Evolutionary conservation across 805 yeast genomes (phyloP), one percentile per base, ranked within the genome.

Genomic region (Teunomyces aglyptinius): DNA sequence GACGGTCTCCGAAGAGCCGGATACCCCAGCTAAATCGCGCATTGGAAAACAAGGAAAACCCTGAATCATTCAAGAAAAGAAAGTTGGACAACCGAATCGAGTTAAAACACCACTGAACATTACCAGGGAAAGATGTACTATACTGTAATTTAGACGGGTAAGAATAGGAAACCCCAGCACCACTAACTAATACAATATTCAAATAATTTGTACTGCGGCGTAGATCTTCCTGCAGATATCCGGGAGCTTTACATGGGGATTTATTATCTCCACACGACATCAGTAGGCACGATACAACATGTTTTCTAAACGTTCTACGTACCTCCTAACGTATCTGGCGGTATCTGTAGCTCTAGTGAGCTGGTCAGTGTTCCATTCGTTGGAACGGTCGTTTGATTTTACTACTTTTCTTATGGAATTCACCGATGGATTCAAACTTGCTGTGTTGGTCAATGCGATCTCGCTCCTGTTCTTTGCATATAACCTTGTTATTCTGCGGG

Each of bases 401-500:
- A 52, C 56, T 16, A 55, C 61, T 19, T 57, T 65, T 18, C 34
- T 65, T 18, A 54, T 59, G 31, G 64, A 63, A 35, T 43, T 68
- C 40, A 66, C 72, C 8, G 67, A 61, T 35, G 69, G 70, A 2
- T 47, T 57, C 34, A 61, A 63, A 29, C 49, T 68, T 26, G 60
- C 60, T 1, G 60, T 65, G 2, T 43, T 65, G 6, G 49, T 68
- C 47, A 68, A 68, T 48, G 56, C 54, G 27, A 44, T 66, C 11
- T 49, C 58, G 29, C 35, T 48, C 13, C 10, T 56, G 4, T 57
- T 60, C 38, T 42, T 62, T 11, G 49, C 58, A 8, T 26, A 58
- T 11, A 57, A 57, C n/a, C 78, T 80, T 51, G 35, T 74, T 6
- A 51, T 83, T 0, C 85, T 83, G 41, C 51, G 64, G 22, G 1